Evolutionary conservation across 148 eudicot species (phyloP).

Genomic region (Chenopodium formosanum): DNA sequence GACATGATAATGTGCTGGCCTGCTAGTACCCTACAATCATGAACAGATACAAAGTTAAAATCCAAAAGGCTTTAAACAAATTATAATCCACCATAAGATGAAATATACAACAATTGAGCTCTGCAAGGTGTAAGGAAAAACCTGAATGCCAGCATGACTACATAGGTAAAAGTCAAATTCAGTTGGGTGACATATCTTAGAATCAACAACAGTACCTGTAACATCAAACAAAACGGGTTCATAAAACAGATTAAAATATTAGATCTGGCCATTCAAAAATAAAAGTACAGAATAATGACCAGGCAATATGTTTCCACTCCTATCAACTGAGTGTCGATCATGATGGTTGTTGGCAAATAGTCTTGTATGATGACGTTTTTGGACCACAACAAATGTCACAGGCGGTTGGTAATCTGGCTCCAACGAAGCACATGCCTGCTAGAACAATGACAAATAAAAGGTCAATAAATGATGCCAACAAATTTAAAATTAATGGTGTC

Average conservation of each 20-base stretch:
- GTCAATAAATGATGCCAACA: background rate
- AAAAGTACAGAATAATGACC: constrained; percentile 34
- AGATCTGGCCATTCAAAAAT: background rate
- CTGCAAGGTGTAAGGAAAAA: constrained; percentile 11
- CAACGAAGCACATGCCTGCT: constrained; percentile 77
- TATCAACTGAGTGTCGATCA: constrained; percentile 54
- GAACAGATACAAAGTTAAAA: background rate
- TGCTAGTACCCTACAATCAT: constrained; percentile 60
- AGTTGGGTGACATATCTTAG: constrained; percentile 92
- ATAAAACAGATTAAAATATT: background rate
- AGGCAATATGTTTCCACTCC: constrained; percentile 74
- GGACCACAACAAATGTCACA: constrained; percentile 90
- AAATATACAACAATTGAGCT: background rate
- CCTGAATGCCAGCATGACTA: constrained; percentile 98
- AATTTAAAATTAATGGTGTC: background rate
- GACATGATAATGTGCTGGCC: constrained; percentile 84
- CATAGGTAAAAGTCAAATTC: constrained; percentile 95
- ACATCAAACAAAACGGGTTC: background rate
- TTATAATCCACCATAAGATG: no score
- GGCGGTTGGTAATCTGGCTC: constrained; percentile 93
- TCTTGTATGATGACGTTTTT: constrained; percentile 89
- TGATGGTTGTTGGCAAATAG: constrained; percentile 70
- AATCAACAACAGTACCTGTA: constrained; percentile 90
- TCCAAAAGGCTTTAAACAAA: background rate
- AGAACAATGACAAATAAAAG: background rate